Conservation (phyloP, 306 rosid species). For the Quercus robur region DNA sequence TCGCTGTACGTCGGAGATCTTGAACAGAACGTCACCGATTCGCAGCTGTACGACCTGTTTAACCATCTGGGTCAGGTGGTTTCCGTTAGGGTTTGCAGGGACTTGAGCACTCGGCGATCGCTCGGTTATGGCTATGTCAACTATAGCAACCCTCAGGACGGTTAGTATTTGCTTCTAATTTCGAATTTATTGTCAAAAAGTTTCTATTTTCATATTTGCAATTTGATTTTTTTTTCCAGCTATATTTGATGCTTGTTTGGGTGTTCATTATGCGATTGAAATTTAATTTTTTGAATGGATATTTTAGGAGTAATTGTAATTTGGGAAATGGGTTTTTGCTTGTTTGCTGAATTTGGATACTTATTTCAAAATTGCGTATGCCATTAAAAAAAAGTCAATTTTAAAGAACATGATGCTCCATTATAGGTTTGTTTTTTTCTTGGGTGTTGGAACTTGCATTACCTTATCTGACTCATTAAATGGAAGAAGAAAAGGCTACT, state of each 20-base stretch:
- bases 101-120: conserved; percentile 75
- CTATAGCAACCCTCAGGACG: conserved; percentile 72
- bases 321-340: background rate
- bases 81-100: conserved; percentile 99
- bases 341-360: background rate
- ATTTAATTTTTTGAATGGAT: background rate
- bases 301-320: background rate
- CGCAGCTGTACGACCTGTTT: conserved; percentile 91
- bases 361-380: background rate
- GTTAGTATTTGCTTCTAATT: conserved; percentile 34
- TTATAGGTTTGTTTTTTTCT: no score
- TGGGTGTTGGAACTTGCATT: background rate
- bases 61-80: conserved; percentile 90
- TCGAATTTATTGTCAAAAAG: background rate
- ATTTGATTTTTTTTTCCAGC: background rate
- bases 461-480: background rate
- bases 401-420: background rate
- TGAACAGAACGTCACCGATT: conserved; percentile 70
- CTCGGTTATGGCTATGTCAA: conserved; percentile 98
- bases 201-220: background rate
- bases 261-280: background rate
- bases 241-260: no score
- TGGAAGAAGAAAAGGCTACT: background rate
- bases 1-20: conserved; percentile 98
- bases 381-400: background rate